Evolutionary conservation across 208 protist genomes (phyloP), one percentile per base, ranked within the genome.

Genomic region (Trypanosoma theileri): DNA sequence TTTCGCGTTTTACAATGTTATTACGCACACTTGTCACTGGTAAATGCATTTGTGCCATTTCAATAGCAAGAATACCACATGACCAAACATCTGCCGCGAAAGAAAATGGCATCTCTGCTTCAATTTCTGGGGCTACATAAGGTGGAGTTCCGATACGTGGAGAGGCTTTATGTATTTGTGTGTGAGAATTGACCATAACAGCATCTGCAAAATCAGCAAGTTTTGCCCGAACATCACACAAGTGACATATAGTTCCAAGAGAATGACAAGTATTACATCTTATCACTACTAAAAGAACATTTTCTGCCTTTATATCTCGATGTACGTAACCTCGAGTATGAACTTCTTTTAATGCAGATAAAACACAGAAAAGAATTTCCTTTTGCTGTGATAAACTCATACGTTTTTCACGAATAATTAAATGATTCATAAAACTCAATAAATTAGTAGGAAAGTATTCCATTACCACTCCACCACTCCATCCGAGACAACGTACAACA

Each of bases 271-370:
- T 45, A 19, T 22, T 56, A 53, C 69, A 73, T 2, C 69, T 48
- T 8, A 67, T 63, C 3, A 73, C 58, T 19, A 67, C 46, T 2
- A 67, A 8, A 4, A 95, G 77, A 75, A 93, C 83, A 78, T 95
- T 95, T 51, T 64, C 87, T 21, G 84, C 84, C 73, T 95, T 94
- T 31, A 95, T 72, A 68, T 95, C 90, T 56, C 87, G 80, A 77
- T 95, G 90, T 50, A 92, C 59, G 40, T 93, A 75, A 59, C 84
- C 82, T 59, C 79, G 73, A 14, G 62, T 50, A 82, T 93, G 90
- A 41, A 92, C 40, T 13, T 66, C 46, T n/a, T 51, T 51, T 16
- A 73, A 31, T n/a, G 69, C 69, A 10, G n/a, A 22, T 4, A 65
- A 22, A n/a, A 73, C 41, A 12, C 51, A 28, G 16, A 41, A 31